phyloP scores from a whole-genome alignment of 768 basidiomycete species.

The Lactarius akahatsu region DNA sequence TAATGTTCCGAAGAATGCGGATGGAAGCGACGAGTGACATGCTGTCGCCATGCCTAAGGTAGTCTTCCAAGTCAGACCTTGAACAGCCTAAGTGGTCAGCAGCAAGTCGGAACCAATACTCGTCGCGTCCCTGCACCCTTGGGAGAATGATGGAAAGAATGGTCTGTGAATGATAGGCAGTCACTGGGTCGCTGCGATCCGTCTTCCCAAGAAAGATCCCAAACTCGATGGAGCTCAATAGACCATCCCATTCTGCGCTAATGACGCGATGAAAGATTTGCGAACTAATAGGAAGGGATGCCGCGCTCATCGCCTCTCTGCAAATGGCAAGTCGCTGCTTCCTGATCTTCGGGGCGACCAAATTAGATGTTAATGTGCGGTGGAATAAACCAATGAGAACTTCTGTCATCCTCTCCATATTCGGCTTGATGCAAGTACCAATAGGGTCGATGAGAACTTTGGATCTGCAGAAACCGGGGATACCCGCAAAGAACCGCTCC shows the following conservation, averaged over 20 bases:
- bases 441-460: neutral
- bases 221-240: neutral
- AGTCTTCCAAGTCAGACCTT: neutral
- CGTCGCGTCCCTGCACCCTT: neutral
- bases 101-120: constrained; percentile 11
- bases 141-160: neutral
- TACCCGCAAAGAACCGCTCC: neutral
- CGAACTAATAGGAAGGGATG: neutral
- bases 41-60: neutral
- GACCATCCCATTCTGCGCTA: neutral
- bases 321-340: neutral
- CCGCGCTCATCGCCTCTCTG: neutral
- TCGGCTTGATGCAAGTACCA: neutral
- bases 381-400: neutral
- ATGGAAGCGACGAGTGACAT: constrained; percentile 8
- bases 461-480: neutral
- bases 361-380: constrained; percentile 1
- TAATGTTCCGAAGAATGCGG: neutral
- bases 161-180: neutral
- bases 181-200: neutral
- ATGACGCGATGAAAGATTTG: constrained; percentile 1
- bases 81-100: neutral
- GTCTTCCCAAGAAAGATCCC: neutral
- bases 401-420: neutral
- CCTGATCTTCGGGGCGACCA: neutral